A percentile compares a stretch with the other conserved stretches of the same genome.
Conservation (phyloP, 2,329 filamentous ascomycete genomes). For the Colletotrichum abscissum region DNA sequence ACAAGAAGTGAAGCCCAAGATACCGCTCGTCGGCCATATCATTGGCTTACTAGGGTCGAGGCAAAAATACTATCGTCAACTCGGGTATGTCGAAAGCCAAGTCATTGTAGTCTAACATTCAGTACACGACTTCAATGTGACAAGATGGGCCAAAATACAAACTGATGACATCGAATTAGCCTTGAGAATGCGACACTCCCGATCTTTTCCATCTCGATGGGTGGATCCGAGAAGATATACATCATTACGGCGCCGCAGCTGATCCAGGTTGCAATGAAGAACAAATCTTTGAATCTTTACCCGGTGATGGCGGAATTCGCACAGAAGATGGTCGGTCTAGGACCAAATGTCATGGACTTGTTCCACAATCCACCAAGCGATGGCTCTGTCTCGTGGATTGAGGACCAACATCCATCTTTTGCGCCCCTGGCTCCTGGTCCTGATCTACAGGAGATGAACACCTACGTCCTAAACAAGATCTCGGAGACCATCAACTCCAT, state of each 20-base stretch:
- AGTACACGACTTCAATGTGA: not conserved
- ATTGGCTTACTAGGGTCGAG: conserved; percentile 52
- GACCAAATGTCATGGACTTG: conserved; percentile 47
- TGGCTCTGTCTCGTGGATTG: conserved; percentile 41
- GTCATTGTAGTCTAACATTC: not conserved
- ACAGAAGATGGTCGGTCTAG: conserved; percentile 50
- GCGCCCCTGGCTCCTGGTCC: conserved; percentile 2
- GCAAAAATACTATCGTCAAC: conserved; percentile 47
- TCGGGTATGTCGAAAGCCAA: conserved; percentile 48
- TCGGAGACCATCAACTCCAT: conserved; percentile 42
- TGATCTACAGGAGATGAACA: conserved; percentile 22
- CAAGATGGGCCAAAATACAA: not conserved
- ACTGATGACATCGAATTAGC: not conserved
- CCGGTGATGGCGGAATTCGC: conserved; percentile 52
- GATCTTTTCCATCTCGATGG: conserved; percentile 58
- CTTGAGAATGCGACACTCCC: conserved; percentile 40
- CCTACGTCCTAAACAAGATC: conserved; percentile 48
- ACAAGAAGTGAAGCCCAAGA: conserved; percentile 49
- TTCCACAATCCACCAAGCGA: conserved; percentile 48
- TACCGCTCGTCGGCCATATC: conserved; percentile 59
- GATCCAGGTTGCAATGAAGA: conserved; percentile 53
- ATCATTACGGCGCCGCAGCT: conserved; percentile 54
- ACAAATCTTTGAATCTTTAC: conserved; percentile 55
- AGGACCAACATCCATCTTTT: conserved; percentile 9
- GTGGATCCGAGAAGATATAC: conserved; percentile 54